Evolutionary conservation across 495 filamentous ascomycete species (phyloP).

Genomic region (Aspergillus biplanus): DNA sequence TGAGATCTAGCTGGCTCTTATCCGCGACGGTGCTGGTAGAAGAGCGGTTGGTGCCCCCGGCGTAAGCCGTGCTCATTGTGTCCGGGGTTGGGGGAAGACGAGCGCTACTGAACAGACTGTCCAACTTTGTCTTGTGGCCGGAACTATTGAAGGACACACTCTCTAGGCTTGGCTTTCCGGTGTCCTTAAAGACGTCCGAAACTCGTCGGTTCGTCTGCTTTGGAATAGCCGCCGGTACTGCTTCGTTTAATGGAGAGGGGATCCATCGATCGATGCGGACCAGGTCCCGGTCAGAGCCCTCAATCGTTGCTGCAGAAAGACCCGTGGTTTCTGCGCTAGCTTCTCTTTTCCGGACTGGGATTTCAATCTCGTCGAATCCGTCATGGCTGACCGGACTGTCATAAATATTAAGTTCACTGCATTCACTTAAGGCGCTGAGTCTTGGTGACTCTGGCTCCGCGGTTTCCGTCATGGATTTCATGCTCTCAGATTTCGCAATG

Average conservation of each 20-base stretch:
- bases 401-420: slow-evolving; percentile 72
- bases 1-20: slow-evolving; percentile 30
- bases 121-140: slow-evolving; percentile 32
- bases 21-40: slow-evolving; percentile 38
- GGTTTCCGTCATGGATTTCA: slow-evolving; percentile 38
- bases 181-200: slow-evolving; percentile 26
- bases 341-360: slow-evolving; percentile 34
- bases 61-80: slow-evolving; percentile 49
- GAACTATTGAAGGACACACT: slow-evolving; percentile 30
- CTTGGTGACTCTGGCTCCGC: slow-evolving; percentile 59
- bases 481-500: slow-evolving; percentile 44
- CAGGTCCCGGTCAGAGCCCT: slow-evolving; percentile 25
- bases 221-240: slow-evolving; percentile 26
- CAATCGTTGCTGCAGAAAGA: slow-evolving; percentile 22
- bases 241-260: slow-evolving; percentile 25
- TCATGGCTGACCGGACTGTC: slow-evolving; percentile 34
- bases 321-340: slow-evolving; percentile 24
- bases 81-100: slow-evolving; percentile 49
- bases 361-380: slow-evolving; percentile 38
- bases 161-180: slow-evolving; percentile 23
- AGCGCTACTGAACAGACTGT: slow-evolving; percentile 40
- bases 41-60: slow-evolving; percentile 37
- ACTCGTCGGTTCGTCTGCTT: slow-evolving; percentile 24
- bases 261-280: slow-evolving; percentile 39
- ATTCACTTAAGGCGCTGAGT: slow-evolving; percentile 78